phyloP scores from a whole-genome alignment of 192 early-diverging fungal genomes.

The Radiomyces spectabilis region DNA sequence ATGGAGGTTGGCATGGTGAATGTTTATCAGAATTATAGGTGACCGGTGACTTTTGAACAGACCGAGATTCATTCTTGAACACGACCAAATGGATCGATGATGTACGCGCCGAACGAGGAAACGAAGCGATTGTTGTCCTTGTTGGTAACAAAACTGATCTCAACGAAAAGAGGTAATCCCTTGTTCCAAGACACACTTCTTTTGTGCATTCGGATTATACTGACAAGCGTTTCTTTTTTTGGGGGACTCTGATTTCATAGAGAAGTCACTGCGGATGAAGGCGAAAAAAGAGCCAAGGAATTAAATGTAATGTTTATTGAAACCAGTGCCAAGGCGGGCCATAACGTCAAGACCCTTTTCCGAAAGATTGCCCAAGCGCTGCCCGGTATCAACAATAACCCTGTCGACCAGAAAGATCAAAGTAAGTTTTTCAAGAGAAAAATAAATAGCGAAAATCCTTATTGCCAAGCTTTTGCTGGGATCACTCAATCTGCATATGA shows the following conservation, averaged over 20 bases:
- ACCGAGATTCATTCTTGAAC: conserved; percentile 94
- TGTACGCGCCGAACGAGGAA: conserved; percentile 95
- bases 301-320: conserved; percentile 99
- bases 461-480: neutral
- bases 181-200: neutral
- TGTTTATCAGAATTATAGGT: too few species aligned
- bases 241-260: conserved; percentile 25
- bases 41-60: conserved; percentile 39
- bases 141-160: conserved; percentile 99
- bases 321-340: conserved; percentile 97
- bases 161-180: conserved; percentile 76
- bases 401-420: conserved; percentile 37
- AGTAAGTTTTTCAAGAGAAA: conserved; percentile 10
- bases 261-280: conserved; percentile 95
- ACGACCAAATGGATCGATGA: conserved; percentile 99
- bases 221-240: neutral
- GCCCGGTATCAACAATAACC: conserved; percentile 70
- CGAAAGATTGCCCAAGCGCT: conserved; percentile 96
- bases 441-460: neutral
- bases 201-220: neutral
- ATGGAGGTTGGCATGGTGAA: conserved; percentile 38
- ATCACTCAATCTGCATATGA: neutral
- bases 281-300: conserved; percentile 96
- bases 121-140: conserved; percentile 97
- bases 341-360: conserved; percentile 96